Evolutionary conservation across 2,329 filamentous ascomycete genomes (phyloP), one percentile per base, ranked within the genome.

Genomic region (Colletotrichum gloeosporioides): DNA sequence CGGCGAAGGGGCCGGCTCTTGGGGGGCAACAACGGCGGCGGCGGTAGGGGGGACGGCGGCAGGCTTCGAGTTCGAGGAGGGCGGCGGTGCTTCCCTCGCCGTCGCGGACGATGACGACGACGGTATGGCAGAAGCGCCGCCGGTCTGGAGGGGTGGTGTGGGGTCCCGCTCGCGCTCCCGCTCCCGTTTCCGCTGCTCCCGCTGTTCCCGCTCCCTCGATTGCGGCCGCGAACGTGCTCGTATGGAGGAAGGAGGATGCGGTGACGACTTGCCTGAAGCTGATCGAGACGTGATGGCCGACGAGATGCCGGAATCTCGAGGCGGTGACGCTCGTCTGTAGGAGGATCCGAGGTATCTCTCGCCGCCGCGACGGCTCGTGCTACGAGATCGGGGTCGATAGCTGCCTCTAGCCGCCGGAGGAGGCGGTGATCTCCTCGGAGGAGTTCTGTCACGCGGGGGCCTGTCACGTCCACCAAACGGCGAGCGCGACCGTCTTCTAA

Each of bases 371-470:
- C 90, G 87, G 65, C 88, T 88, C 16, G 86, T 85, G 63, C 87
- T 90, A 59, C 89, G 87, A 57, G 90, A 91, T 39, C 89, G 88
- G n/a, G 86, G 88, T 71, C 90, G 86, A 78, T 90, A 92, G 4
- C 87, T 84, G 71, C 84, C 87, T 53, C 87, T 85, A 12, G 84
- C 78, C 32, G 79, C 81, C 22, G 83, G 82, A 49, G 85, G 84
- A 1, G 87, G 83, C 1, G 87, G 83, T 5, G 85, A 85, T 64
- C 87, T 83, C 73, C 87, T 78, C 29, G 82, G 78, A 8, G 84
- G 82, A 16, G 85, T 84, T n/a, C 85, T 80, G 39, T 83, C 81
- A 12, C 83, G 81, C 44, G 84, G 86, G 32, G 84, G 77, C 57
- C 86, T 87, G 75, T 90, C 89, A 80, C 88, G 85, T 49, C 85